Evolutionary conservation across 2,329 filamentous ascomycete species (phyloP).

Genomic region (Teratosphaeria zuluensis): DNA sequence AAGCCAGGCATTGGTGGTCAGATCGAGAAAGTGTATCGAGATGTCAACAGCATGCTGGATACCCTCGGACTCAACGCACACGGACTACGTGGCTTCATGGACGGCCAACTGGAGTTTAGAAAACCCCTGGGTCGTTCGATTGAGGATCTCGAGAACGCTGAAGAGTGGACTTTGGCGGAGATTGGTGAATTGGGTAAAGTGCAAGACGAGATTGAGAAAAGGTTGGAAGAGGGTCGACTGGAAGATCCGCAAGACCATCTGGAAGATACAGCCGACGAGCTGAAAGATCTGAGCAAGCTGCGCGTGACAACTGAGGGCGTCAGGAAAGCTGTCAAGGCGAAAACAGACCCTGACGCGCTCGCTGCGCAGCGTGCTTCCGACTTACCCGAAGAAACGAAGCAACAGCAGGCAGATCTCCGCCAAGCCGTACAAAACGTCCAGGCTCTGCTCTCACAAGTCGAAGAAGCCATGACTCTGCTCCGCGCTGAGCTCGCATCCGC

Average conservation of each 20-base stretch:
- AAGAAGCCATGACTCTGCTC: conserved; percentile 70
- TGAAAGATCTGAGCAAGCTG: conserved; percentile 63
- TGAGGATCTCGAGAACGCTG: conserved; percentile 46
- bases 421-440: conserved; percentile 65
- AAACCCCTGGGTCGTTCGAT: conserved; percentile 42
- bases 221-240: conserved; percentile 60
- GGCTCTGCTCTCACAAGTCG: conserved; percentile 63
- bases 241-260: conserved; percentile 60
- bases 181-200: conserved; percentile 53
- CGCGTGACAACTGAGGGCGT: conserved; percentile 69
- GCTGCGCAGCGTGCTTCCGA: conserved; percentile 60
- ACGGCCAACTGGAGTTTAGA: conserved; percentile 52
- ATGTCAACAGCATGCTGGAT: conserved; percentile 91
- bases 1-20: conserved; percentile 37
- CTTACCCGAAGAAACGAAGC: conserved; percentile 72
- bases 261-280: conserved; percentile 50
- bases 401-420: conserved; percentile 75
- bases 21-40: conserved; percentile 53
- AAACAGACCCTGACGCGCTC: conserved; percentile 56
- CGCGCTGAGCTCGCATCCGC: conserved; percentile 63
- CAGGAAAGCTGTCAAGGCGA: conserved; percentile 61
- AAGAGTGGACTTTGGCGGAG: conserved; percentile 65
- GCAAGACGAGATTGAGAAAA: conserved; percentile 46
- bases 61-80: conserved; percentile 80
- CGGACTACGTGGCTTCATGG: conserved; percentile 49